phyloP scores from a whole-genome alignment of 2,329 filamentous ascomycete genomes.

The Penicillium sumatraense region DNA sequence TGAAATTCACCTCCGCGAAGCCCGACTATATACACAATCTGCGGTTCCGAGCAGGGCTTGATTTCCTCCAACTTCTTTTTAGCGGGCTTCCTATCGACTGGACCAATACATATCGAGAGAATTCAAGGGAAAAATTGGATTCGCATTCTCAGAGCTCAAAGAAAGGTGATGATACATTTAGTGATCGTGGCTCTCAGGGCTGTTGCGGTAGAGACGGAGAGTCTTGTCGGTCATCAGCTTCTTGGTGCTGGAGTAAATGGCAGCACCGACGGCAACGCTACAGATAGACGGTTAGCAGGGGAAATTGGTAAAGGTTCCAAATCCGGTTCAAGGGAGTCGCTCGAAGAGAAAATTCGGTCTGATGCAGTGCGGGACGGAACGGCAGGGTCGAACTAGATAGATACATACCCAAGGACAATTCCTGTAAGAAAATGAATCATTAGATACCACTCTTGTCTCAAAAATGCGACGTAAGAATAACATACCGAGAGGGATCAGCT shows the following conservation, averaged over 20 bases:
- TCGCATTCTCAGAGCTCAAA: slow-evolving; percentile 36
- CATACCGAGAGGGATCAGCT: slow-evolving; percentile 93
- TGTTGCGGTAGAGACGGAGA: slow-evolving; percentile 80
- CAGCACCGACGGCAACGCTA: slow-evolving; percentile 73
- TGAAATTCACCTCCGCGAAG: slow-evolving; percentile 30
- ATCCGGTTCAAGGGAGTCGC: slow-evolving; percentile 22
- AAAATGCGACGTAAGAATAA: slow-evolving; percentile 23
- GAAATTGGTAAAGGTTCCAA: slow-evolving; percentile 1
- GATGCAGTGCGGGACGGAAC: slow-evolving; percentile 14
- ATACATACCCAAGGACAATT: slow-evolving; percentile 79
- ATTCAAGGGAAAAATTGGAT: slow-evolving; percentile 23
- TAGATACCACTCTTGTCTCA: slow-evolving; percentile 20
- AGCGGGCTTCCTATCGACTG: slow-evolving; percentile 31
- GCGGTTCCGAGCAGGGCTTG: slow-evolving; percentile 31
- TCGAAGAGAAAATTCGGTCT: slow-evolving; percentile 20
- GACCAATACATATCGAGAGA: slow-evolving; percentile 34
- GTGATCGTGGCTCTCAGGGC: slow-evolving; percentile 48
- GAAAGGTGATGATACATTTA: slow-evolving; percentile 43
- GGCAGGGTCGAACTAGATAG: slow-evolving; percentile 16
- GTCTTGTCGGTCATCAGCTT: slow-evolving; percentile 92
- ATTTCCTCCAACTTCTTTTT: slow-evolving; percentile 23
- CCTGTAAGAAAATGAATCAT: slow-evolving; percentile 56
- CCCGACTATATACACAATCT: slow-evolving; percentile 45
- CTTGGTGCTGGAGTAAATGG: slow-evolving; percentile 76
- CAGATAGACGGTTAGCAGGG: slow-evolving; percentile 25